These are phyloP conservation scores for Pelargonium australe DNA, from an alignment of 441 rosid genomes.

Conservation along the genomic window DNA sequence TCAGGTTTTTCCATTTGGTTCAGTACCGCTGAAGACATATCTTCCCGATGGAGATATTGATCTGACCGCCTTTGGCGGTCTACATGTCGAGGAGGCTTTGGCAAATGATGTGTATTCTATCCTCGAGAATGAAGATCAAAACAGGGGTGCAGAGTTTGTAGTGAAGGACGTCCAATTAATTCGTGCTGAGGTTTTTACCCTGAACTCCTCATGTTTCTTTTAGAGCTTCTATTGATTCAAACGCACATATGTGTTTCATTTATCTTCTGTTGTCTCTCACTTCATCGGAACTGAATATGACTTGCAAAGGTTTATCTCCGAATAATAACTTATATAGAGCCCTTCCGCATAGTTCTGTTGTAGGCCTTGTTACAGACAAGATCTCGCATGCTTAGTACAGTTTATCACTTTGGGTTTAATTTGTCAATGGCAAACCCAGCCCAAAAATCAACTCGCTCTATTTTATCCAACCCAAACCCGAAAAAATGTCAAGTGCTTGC, in stretches of 20 bases:
- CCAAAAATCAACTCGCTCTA: background rate
- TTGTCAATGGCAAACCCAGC: no score
- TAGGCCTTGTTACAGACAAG: no score
- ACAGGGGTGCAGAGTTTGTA: constrained; percentile 40
- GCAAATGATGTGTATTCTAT: constrained; percentile 57
- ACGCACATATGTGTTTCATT: background rate
- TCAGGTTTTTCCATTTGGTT: constrained; percentile 81
- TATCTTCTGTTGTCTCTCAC: background rate
- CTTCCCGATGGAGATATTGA: constrained; percentile 98
- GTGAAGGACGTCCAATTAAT: constrained; percentile 83
- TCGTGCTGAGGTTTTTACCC: constrained; percentile 68
- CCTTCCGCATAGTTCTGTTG: no score
- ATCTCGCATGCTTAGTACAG: no score
- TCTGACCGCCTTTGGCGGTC: constrained; percentile 67
- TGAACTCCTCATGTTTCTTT: constrained; percentile 16
- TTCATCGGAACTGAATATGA: background rate
- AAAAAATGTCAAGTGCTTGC: no score
- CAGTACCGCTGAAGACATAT: constrained; percentile 88
- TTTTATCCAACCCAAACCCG: background rate
- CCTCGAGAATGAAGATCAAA: constrained; percentile 70
- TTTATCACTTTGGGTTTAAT: no score
- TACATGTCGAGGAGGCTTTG: constrained; percentile 53
- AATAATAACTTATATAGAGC: no score
- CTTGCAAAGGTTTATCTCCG: no score
- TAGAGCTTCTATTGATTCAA: constrained; percentile 9